Evolutionary conservation across 2,329 filamentous ascomycete species (phyloP), one percentile per base, ranked within the genome.

Genomic region (Phyllosticta citribraziliensis): DNA sequence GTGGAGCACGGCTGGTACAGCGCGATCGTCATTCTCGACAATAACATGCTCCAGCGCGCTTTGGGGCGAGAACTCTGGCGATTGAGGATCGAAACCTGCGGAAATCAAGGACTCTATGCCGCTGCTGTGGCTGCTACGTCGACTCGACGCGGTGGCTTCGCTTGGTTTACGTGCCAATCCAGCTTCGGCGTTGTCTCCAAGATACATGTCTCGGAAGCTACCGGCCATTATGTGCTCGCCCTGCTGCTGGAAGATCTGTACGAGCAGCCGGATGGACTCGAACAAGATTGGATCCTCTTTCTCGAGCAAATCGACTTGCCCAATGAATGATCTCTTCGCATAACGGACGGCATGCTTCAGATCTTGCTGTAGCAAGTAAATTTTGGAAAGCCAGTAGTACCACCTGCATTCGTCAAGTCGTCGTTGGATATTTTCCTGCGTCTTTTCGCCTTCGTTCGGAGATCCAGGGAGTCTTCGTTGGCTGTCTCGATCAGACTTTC

Each of bases 191-290:
- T 54, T 52, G 22, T 61, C 59, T n/a, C 54, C 54, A 24, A 61
- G 55, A 10, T 61, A 61, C 27, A 56, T 51, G 11, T 61, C 59
- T 1, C 59, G 59, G 11, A 61, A 33, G 6, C 53, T 55, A 27
- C 56, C 55, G 5, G 59, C 59, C 2, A 61, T 25, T 8, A 53
- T 61, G 17, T 61, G 55, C 50, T 61, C 59, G 1, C 55, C 54
- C 53, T 30, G 25, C 33, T 61, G 59, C 47, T 61, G 59, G n/a
- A 33, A 61, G 20, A 61, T 57, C 27, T 61, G 59, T 11, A 55
- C 50, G 10, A 61, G 19, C 22, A 61, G 54, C 3, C 54, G 47
- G 11, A 61, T 55, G 8, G 55, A 50, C 12, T 61, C 59, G 19
- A 52, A 56, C 5, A 61, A 27, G 50, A 61, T 47, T 3, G 59